Conservation (phyloP, 2,329 filamentous ascomycete species). For the Beauveria sp. region DNA sequence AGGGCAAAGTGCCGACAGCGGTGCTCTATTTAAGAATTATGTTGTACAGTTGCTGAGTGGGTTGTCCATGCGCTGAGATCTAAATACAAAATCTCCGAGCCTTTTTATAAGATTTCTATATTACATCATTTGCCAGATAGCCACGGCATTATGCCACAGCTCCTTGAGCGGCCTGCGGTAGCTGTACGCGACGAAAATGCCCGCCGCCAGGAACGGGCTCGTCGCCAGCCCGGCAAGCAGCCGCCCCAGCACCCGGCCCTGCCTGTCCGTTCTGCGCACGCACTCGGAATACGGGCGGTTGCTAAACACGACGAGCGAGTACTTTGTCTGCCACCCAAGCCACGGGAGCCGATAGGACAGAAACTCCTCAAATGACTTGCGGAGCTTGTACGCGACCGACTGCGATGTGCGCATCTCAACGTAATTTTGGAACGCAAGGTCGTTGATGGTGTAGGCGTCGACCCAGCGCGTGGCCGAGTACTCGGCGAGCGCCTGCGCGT, state of each 20-base stretch:
- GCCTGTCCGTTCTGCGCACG: conserved; percentile 58
- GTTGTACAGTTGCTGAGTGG: not conserved
- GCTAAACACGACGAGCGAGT: conserved; percentile 85
- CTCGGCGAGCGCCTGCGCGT: conserved; percentile 57
- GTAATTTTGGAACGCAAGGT: conserved; percentile 86
- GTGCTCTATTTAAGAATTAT: not conserved
- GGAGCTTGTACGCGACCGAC: conserved; percentile 65
- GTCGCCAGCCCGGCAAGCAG: conserved; percentile 31
- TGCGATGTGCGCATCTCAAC: conserved; percentile 88
- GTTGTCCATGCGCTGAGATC: not conserved
- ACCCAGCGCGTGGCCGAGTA: conserved; percentile 69
- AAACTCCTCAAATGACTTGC: conserved; percentile 82
- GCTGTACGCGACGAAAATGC: conserved; percentile 20
- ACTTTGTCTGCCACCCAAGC: conserved; percentile 87
- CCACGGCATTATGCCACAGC: conserved; percentile 1
- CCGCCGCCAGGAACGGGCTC: conserved; percentile 23
- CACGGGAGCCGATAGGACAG: conserved; percentile 68
- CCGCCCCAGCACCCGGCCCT: conserved; percentile 53
- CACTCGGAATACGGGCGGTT: conserved; percentile 89
- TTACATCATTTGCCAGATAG: conserved; percentile 10
- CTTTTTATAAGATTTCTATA: not conserved
- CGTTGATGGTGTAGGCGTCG: conserved; percentile 85
- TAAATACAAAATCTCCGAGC: not conserved
- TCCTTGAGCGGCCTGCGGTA: conserved; percentile 15
- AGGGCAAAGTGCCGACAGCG: not conserved